phyloP scores from a whole-genome alignment of 2,329 filamentous ascomycete species.

The Ustilaginoidea virens region DNA sequence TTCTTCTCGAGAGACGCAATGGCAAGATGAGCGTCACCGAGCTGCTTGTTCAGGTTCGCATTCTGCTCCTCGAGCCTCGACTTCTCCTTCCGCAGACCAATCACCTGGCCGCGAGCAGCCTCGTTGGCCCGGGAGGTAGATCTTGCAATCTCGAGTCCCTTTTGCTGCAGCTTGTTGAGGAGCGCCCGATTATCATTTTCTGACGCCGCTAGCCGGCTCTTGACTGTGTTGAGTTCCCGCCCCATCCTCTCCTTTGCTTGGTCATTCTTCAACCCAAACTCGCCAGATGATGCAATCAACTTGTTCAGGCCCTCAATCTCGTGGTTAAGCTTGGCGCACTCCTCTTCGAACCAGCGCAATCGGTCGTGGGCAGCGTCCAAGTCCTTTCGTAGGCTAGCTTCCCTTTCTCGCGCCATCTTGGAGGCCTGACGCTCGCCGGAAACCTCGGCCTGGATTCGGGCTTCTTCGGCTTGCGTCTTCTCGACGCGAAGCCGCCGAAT shows the following conservation, averaged over 20 bases:
- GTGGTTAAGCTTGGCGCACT: conserved; percentile 59
- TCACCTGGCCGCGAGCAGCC: conserved; percentile 61
- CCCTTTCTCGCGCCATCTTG: conserved; percentile 63
- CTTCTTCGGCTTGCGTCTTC: conserved; percentile 74
- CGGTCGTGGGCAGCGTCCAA: conserved; percentile 65
- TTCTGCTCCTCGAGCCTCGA: conserved; percentile 69
- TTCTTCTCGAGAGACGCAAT: conserved; percentile 83
- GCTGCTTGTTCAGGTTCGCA: conserved; percentile 63
- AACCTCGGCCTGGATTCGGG: conserved; percentile 67
- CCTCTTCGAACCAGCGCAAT: conserved; percentile 63
- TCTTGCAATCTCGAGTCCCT: conserved; percentile 87
- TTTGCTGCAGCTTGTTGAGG: conserved; percentile 95
- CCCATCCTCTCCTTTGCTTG: conserved; percentile 89
- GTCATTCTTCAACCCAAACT: conserved; percentile 79
- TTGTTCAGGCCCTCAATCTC: conserved; percentile 79
- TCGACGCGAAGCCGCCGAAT: conserved; percentile 69
- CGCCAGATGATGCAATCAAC: conserved; percentile 75
- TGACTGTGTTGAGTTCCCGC: conserved; percentile 78
- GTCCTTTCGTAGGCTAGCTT: conserved; percentile 62
- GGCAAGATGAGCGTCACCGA: conserved; percentile 71
- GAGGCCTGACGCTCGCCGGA: conserved; percentile 68
- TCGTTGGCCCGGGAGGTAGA: conserved; percentile 78
- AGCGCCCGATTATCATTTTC: conserved; percentile 92
- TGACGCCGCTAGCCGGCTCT: conserved; percentile 75
- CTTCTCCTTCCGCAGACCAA: conserved; percentile 71